These are phyloP conservation scores for Aureobasidium sp. DNA, from an alignment of 2,329 filamentous ascomycete species.

Conservation along the genomic window DNA sequence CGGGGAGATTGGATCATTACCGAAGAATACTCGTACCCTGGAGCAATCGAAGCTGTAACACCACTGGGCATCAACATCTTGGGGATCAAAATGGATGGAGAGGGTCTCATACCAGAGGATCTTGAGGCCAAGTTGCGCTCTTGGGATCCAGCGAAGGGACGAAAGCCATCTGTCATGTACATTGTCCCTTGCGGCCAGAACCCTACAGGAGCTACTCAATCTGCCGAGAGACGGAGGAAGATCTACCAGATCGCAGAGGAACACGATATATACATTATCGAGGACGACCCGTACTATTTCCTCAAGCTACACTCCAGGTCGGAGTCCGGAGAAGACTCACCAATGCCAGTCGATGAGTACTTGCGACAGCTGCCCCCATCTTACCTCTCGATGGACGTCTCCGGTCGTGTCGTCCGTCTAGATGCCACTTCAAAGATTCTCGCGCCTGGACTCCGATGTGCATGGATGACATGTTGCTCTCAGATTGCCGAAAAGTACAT, in stretches of 20 bases:
- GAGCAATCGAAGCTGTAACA: constrained; percentile 23
- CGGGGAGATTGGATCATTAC: constrained; percentile 23
- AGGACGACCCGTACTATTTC: constrained; percentile 30
- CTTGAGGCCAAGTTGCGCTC: constrained; percentile 22
- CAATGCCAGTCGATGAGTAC: constrained; percentile 2
- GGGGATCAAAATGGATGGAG: constrained; percentile 26
- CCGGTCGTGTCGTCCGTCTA: constrained; percentile 28
- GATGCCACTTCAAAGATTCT: constrained; percentile 30
- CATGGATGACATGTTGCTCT: constrained; percentile 27
- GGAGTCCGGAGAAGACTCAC: neutral
- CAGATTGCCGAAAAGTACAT: constrained; percentile 27
- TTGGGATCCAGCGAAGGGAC: constrained; percentile 24
- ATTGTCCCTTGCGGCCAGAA: constrained; percentile 29
- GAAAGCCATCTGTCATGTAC: constrained; percentile 26
- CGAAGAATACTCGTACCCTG: constrained; percentile 27
- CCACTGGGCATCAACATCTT: constrained; percentile 24
- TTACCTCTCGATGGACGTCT: constrained; percentile 30
- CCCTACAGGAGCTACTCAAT: constrained; percentile 26
- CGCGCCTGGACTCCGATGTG: constrained; percentile 27
- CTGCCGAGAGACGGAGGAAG: constrained; percentile 20
- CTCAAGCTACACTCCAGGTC: constrained; percentile 18
- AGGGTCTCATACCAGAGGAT: constrained; percentile 24
- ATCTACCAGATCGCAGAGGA: constrained; percentile 25
- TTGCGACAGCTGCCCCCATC: constrained; percentile 19
- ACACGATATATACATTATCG: constrained; percentile 27